A percentile compares a stretch with the other conserved stretches of the same genome.
Conservation (phyloP, 495 filamentous ascomycete species). For the Aspergillus incahuasiensis region DNA sequence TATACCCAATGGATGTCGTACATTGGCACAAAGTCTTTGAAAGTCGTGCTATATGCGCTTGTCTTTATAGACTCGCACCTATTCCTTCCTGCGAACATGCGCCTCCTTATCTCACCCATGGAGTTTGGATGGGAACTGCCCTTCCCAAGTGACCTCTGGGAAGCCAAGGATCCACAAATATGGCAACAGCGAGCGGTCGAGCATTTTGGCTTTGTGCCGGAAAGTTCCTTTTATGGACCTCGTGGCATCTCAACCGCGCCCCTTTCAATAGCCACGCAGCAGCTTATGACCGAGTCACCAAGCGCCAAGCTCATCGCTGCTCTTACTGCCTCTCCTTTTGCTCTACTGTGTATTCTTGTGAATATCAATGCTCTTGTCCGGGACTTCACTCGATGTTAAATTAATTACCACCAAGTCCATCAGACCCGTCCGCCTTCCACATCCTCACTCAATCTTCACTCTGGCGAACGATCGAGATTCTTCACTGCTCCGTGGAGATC, state of each 20-base stretch:
- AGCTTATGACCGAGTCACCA: neutral
- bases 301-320: neutral
- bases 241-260: neutral
- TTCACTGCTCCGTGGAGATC: neutral
- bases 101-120: neutral
- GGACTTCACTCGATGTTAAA: neutral
- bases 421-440: neutral
- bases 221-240: neutral
- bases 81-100: neutral
- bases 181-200: neutral
- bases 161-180: neutral
- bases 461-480: neutral
- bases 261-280: neutral
- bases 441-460: neutral
- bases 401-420: neutral
- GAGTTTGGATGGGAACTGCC: neutral
- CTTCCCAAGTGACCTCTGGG: neutral
- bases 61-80: neutral
- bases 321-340: too few relatives aligned
- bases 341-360: too few relatives aligned
- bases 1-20: too few relatives aligned
- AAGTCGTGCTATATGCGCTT: neutral
- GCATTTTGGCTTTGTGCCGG: neutral
- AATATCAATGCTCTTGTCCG: too few relatives aligned
- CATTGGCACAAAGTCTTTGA: neutral